These are phyloP conservation scores for Sequoia sempervirens DNA, from an alignment of 75 land plant genomes.

Conservation along the genomic window DNA sequence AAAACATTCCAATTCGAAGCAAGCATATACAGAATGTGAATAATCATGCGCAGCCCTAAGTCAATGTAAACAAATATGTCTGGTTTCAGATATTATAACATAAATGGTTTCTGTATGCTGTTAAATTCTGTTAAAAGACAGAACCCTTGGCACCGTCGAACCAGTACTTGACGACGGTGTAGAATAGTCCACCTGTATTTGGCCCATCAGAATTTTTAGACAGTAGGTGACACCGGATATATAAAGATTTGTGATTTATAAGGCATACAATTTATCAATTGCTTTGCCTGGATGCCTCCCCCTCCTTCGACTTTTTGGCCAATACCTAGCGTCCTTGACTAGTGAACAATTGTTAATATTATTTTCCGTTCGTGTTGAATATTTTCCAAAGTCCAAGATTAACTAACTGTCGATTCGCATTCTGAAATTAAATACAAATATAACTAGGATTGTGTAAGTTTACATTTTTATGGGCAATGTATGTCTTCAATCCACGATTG, in stretches of 20 bases:
- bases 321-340: no score
- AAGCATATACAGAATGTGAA: background rate
- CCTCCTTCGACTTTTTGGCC: no score
- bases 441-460: no score
- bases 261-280: no score
- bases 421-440: no score
- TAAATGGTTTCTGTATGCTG: background rate
- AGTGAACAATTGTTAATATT: no score
- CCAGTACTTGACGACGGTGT: background rate
- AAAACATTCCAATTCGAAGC: background rate
- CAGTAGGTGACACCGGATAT: background rate
- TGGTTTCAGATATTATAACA: background rate
- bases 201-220: background rate
- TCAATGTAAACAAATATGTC: background rate
- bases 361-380: no score
- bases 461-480: no score
- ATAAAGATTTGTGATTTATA: background rate
- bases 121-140: background rate
- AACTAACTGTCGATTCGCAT: no score
- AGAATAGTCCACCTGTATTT: background rate
- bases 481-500: no score
- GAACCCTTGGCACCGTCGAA: background rate
- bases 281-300: no score
- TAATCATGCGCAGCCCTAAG: background rate
- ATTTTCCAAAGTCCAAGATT: no score